Conservation (phyloP, 2,329 filamentous ascomycete genomes). For the Alternaria tenuissima region DNA sequence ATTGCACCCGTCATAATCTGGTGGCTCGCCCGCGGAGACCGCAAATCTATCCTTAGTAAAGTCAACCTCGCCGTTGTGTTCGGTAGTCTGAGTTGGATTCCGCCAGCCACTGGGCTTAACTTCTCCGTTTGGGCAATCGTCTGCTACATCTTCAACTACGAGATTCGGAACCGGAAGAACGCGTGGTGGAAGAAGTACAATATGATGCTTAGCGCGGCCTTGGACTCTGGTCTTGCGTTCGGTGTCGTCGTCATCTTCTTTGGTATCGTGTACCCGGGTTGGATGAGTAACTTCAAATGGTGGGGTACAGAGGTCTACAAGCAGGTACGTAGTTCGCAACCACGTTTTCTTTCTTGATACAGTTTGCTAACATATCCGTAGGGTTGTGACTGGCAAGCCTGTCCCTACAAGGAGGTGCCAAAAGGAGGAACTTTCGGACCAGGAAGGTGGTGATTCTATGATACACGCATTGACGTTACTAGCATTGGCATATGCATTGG, state of each 20-base stretch:
- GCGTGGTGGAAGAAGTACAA: conserved; percentile 93
- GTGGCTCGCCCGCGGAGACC: conserved; percentile 68
- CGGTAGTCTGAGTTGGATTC: conserved; percentile 84
- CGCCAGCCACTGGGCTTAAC: conserved; percentile 82
- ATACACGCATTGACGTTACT: background rate
- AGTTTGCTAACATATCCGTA: conserved; percentile 29
- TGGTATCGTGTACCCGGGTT: conserved; percentile 81
- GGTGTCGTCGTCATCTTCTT: conserved; percentile 87
- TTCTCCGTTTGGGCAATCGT: conserved; percentile 88
- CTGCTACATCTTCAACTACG: conserved; percentile 83
- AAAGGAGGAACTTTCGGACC: conserved; percentile 48
- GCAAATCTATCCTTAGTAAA: conserved; percentile 72
- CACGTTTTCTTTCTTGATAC: background rate
- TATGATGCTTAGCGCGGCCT: conserved; percentile 83
- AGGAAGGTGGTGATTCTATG: conserved; percentile 30
- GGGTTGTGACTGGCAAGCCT: conserved; percentile 86
- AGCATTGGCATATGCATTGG: background rate
- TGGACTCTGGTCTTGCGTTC: conserved; percentile 84
- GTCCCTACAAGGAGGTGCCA: conserved; percentile 70
- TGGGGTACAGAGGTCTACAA: conserved; percentile 91
- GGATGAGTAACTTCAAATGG: conserved; percentile 78
- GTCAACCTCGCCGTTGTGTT: conserved; percentile 86
- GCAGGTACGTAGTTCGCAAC: conserved; percentile 53
- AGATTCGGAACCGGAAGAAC: conserved; percentile 71
- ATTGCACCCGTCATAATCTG: conserved; percentile 78